A percentile compares a stretch with the other conserved stretches of the same genome.
phyloP scores from a whole-genome alignment of 225 moss, liverwort and hornwort genomes.

The Thuidium tamariscinum region DNA sequence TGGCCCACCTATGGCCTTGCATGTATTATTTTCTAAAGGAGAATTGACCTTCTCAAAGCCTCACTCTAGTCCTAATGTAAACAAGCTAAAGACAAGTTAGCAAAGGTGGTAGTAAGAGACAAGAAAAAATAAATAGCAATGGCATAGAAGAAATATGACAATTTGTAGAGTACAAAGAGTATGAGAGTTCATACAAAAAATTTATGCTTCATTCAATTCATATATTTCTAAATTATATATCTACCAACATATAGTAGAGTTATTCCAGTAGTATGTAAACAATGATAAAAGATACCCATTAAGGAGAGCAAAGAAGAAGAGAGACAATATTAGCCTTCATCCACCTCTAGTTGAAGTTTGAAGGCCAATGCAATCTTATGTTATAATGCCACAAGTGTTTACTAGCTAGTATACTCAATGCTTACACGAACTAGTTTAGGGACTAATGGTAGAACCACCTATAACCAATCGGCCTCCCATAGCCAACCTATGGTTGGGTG shows the following conservation, averaged over 20 bases:
- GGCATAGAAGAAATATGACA: too few species aligned
- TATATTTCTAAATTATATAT: neutral
- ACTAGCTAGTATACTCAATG: fast-evolving
- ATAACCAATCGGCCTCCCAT: too few species aligned
- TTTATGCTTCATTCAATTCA: neutral
- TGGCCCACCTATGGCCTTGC: too few species aligned
- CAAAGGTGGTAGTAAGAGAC: neutral
- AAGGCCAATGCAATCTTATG: fast-evolving
- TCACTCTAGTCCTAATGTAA: too few species aligned
- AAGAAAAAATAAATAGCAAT: neutral
- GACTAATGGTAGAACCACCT: too few species aligned
- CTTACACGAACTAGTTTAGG: neutral
- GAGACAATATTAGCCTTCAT: neutral
- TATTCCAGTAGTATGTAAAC: neutral
- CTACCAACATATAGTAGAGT: neutral
- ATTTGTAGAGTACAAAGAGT: neutral
- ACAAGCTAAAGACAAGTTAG: neutral
- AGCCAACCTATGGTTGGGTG: too few species aligned
- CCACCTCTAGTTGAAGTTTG: neutral
- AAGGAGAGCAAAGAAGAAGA: neutral
- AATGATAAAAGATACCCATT: neutral
- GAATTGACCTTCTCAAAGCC: too few species aligned
- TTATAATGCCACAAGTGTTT: neutral
- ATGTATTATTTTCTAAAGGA: too few species aligned
- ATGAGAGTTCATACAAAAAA: neutral